phyloP scores from a whole-genome alignment of 257 asterid species.

The Solanum commersonii region DNA sequence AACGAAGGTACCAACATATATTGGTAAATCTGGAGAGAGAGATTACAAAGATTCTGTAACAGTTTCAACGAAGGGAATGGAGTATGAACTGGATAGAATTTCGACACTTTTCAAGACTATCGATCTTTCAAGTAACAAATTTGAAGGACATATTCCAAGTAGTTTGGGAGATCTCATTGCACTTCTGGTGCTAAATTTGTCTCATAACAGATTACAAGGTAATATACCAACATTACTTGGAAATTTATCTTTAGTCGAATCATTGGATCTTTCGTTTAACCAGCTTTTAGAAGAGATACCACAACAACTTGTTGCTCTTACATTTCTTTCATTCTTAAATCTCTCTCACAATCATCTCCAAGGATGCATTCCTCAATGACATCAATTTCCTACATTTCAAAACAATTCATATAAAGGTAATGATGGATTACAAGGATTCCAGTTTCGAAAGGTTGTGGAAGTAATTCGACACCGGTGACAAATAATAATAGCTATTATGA shows the following conservation, averaged over 20 bases:
- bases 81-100: not conserved
- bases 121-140: not conserved
- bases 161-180: not conserved
- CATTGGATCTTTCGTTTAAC: not conserved
- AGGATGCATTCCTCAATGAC: not conserved
- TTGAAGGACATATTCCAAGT: not conserved
- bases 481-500: not conserved
- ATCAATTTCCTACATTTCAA: not conserved
- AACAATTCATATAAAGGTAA: not conserved
- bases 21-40: not conserved
- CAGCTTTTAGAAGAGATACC: not conserved
- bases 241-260: not conserved
- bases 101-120: not conserved
- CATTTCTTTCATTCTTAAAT: not conserved
- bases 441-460: not conserved
- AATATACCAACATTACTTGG: not conserved
- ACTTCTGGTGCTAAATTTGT: not conserved
- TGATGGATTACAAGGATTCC: not conserved
- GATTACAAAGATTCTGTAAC: not conserved
- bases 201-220: not conserved
- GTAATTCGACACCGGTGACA: not conserved
- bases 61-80: not conserved
- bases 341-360: not conserved
- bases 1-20: not conserved
- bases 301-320: not conserved